Evolutionary conservation across 352 stramenopile genomes (phyloP).

Genomic region (Discostella stelligera): DNA sequence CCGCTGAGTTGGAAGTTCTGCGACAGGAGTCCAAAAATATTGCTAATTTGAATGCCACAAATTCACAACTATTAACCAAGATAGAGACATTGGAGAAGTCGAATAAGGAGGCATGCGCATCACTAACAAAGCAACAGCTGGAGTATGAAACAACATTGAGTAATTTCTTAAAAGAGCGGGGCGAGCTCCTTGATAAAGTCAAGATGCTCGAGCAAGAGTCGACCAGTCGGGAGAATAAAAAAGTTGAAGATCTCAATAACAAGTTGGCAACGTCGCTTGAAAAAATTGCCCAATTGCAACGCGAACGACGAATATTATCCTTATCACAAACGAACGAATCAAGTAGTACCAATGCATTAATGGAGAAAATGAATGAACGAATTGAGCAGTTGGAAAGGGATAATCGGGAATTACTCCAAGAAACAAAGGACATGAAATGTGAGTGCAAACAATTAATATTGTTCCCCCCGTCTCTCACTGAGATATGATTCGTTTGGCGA

Average conservation of each 20-base stretch:
- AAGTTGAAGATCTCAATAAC: conserved; percentile 12
- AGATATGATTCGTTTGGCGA: not conserved
- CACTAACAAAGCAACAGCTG: conserved; percentile 1
- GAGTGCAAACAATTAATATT: not conserved
- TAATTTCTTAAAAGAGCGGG: conserved; percentile 3
- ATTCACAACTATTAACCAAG: conserved; percentile 10
- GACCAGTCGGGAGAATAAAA: not conserved
- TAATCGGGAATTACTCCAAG: conserved; percentile 5
- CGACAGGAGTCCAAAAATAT: not conserved
- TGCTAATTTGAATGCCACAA: not conserved
- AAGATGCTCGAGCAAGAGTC: not conserved
- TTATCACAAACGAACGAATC: not conserved
- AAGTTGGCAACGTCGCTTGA: conserved; percentile 4
- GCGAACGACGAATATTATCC: not conserved
- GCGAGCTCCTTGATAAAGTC: not conserved
- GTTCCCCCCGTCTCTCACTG: not conserved
- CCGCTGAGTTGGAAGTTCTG: conserved; percentile 3
- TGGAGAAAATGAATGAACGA: conserved; percentile 1
- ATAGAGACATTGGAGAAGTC: conserved; percentile 1
- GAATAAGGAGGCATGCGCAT: conserved; percentile 3
- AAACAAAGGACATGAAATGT: conserved; percentile 5
- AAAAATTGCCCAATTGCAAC: conserved; percentile 14
- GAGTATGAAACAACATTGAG: not conserved
- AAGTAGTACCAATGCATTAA: not conserved
- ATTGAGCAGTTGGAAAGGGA: conserved; percentile 2